phyloP scores from a whole-genome alignment of 768 basidiomycete genomes.

The Tubosaeta sp. region DNA sequence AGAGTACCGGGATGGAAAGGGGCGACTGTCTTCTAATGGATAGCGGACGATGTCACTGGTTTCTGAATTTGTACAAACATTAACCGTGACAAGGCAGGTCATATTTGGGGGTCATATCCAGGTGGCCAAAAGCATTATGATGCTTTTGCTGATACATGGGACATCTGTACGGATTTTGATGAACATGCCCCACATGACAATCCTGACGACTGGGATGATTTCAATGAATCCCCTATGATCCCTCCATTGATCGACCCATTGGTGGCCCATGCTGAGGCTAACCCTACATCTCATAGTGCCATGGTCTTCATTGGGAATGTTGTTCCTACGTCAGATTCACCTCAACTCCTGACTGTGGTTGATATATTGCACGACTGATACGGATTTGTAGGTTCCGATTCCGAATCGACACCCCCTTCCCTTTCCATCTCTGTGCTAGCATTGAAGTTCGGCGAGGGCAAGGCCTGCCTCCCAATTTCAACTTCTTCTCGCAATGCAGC shows the following conservation, averaged over 20 bases:
- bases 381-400: background rate
- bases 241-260: too few species aligned
- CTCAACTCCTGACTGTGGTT: background rate
- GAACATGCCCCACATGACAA: background rate
- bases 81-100: too few species aligned
- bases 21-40: background rate
- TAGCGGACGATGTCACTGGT: background rate
- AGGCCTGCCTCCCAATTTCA: background rate
- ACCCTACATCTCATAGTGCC: background rate
- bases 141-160: background rate
- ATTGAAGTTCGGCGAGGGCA: background rate
- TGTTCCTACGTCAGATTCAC: background rate
- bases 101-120: background rate
- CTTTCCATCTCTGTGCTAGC: background rate
- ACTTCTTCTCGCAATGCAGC: background rate
- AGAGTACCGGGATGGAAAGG: background rate
- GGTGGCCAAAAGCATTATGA: background rate
- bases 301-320: too few species aligned
- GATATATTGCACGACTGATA: background rate
- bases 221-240: too few species aligned
- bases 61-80: background rate
- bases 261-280: background rate
- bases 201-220: too few species aligned
- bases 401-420: too few species aligned
- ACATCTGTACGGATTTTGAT: constrained; percentile 2